phyloP scores from a whole-genome alignment of 169 alveolate genomes.

The Plasmodium coatneyi region DNA sequence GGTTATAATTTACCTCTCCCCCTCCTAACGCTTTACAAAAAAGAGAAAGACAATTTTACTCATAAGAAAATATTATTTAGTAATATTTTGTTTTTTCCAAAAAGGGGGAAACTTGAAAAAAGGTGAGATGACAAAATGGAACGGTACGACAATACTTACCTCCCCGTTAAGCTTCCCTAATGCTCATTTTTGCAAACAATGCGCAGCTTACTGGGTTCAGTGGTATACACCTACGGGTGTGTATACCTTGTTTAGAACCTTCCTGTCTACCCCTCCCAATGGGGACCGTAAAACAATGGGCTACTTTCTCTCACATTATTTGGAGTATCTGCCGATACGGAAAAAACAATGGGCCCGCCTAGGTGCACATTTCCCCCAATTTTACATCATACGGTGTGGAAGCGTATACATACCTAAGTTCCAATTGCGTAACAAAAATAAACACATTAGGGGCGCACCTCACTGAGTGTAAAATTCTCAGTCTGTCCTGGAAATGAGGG shows the following conservation, averaged over 20 bases:
- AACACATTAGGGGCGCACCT: not conserved
- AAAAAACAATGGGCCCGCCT: not conserved
- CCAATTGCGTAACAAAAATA: not conserved
- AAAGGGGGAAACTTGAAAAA: not conserved
- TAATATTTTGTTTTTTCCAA: not conserved
- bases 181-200: not conserved
- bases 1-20: not conserved
- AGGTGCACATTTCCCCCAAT: not conserved
- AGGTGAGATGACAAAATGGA: not conserved
- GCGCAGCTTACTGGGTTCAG: not conserved
- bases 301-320: not conserved
- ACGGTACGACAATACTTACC: not conserved
- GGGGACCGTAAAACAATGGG: not conserved
- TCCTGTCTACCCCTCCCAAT: not conserved
- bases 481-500: not conserved
- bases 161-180: not conserved
- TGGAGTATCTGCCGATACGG: not conserved
- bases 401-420: not conserved
- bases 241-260: not conserved
- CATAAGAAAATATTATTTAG: not conserved
- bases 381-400: not conserved
- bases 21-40: not conserved
- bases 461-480: not conserved
- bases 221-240: not conserved
- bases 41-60: not conserved